phyloP scores from a whole-genome alignment of 2,329 filamentous ascomycete genomes.

The Neonectria coccinea region DNA sequence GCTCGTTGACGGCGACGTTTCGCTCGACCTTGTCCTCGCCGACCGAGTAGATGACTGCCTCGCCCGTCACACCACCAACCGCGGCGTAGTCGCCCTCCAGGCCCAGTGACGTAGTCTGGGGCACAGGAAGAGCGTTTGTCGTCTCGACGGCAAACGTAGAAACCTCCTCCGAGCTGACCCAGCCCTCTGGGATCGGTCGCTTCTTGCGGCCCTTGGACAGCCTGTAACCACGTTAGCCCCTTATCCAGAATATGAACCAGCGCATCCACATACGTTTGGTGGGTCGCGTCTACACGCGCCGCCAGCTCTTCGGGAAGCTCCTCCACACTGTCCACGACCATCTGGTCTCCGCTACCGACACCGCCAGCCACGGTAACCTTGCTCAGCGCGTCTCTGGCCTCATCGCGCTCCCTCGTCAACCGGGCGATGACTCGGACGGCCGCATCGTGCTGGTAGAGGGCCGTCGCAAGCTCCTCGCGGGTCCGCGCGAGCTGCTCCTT shows the following conservation, averaged over 20 bases:
- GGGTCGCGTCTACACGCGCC: conserved; percentile 81
- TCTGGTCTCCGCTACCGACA: conserved; percentile 78
- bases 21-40: conserved; percentile 75
- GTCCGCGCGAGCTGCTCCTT: conserved; percentile 91
- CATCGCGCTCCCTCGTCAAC: conserved; percentile 89
- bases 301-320: conserved; percentile 78
- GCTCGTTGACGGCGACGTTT: conserved; percentile 73
- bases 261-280: conserved; percentile 73
- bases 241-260: not conserved
- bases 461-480: conserved; percentile 91
- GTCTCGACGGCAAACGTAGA: conserved; percentile 59
- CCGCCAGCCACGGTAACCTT: conserved; percentile 79
- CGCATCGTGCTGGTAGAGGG: conserved; percentile 96
- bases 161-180: conserved; percentile 82
- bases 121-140: conserved; percentile 61
- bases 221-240: conserved; percentile 58
- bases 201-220: conserved; percentile 91
- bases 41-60: conserved; percentile 80
- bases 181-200: conserved; percentile 84
- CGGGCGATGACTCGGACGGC: conserved; percentile 95
- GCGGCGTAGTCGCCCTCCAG: conserved; percentile 74
- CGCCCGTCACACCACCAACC: conserved; percentile 79
- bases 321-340: conserved; percentile 87
- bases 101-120: conserved; percentile 62
- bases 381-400: conserved; percentile 88